Evolutionary conservation across 2,329 filamentous ascomycete species (phyloP), one percentile per base, ranked within the genome.

Genomic region (Alternaria burnsii): DNA sequence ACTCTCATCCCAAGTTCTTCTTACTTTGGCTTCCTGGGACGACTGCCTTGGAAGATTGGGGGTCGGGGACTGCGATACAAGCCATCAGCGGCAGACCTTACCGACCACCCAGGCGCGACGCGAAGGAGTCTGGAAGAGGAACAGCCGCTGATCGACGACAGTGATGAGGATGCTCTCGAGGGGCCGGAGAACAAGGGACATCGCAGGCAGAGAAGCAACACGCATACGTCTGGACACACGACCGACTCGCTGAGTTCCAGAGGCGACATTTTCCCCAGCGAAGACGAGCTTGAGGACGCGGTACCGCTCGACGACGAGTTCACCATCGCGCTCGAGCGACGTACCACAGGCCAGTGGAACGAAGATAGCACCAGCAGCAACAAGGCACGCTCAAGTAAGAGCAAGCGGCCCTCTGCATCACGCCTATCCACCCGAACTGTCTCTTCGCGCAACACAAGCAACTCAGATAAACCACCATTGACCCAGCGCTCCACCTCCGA

Each of bases 291-390:
- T 32, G 94, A 97, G 76, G 94, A 98, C 78, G 94, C 94, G 1
- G 88, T 97, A n/a, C 92, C 93, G 12, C 81, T 98, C 18, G 92
- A 94, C 70, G 94, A 97, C 74, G 94, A 97, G 73, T 96, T 98
- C 70, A 92, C 93, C 3, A 89, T 97, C 76, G 88, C 89, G 3
- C 83, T 97, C 62, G 89, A 93, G 61, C 87, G 91, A 53, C 88
- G 90, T 30, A 86, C 85, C n/a, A 87, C 85, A 1, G 81, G 80
- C 4, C 76, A 82, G 30, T 82, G 81, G 42, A 82, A 82, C 16
- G 93, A 95, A 58, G 91, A 93, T 71, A 85, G 86, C 46, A 89
- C 89, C 67, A 93, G 90, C 70, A 87, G 85, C 46, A 90, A 86
- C 88, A 80, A 53, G 88, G 85, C 65, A 87, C 81, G 70, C 11